Percentiles rank a stretch among this genome's conserved stretches.
phyloP scores from a whole-genome alignment of 768 basidiomycete genomes.

The Tylopilus sp. region DNA sequence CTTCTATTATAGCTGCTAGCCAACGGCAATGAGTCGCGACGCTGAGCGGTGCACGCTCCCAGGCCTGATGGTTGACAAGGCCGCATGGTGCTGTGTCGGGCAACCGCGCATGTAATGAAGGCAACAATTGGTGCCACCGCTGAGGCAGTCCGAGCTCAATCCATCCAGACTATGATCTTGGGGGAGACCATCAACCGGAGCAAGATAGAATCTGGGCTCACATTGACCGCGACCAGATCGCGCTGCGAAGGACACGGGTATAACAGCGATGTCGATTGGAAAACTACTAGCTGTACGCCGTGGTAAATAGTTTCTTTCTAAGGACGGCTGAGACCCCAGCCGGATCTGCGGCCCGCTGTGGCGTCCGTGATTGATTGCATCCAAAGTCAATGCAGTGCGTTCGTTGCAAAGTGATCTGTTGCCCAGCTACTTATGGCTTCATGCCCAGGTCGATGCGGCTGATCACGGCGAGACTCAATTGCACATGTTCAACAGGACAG shows the following conservation, averaged over 20 bases:
- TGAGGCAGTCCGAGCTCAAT: too few relatives aligned
- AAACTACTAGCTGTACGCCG: too few relatives aligned
- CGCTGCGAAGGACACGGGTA: neutral
- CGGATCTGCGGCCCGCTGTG: neutral
- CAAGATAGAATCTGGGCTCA: too few relatives aligned
- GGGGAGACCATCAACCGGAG: neutral
- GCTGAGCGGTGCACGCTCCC: neutral
- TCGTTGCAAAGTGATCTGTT: neutral
- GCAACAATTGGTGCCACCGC: neutral
- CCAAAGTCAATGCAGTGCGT: neutral
- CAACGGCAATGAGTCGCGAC: neutral
- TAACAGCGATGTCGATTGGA: too few relatives aligned
- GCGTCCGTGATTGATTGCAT: neutral
- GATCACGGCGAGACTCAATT: neutral
- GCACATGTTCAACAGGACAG: neutral
- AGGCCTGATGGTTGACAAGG: constrained; percentile 5
- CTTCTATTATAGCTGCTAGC: constrained; percentile 9
- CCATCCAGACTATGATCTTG: neutral
- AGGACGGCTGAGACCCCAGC: too few relatives aligned
- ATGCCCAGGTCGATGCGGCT: neutral
- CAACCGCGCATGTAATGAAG: neutral
- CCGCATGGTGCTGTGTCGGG: neutral
- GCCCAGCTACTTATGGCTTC: neutral
- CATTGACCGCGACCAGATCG: too few relatives aligned
- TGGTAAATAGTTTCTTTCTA: too few relatives aligned